These are phyloP conservation scores for Solanum boliviense DNA, from an alignment of 257 asterid species.

Conservation along the genomic window DNA sequence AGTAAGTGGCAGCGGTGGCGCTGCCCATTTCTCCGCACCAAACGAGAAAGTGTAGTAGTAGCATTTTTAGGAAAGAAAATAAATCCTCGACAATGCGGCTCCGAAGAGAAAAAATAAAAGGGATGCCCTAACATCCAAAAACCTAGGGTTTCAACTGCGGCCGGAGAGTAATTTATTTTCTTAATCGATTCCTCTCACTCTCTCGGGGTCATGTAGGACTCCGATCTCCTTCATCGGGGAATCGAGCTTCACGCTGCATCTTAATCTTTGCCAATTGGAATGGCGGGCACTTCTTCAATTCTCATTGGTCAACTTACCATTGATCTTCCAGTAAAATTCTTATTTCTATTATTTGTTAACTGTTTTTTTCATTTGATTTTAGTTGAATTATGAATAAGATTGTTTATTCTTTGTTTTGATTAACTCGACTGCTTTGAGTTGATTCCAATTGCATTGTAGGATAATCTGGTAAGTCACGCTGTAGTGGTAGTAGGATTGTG, in stretches of 20 bases:
- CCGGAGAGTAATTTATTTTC: constrained; percentile 30
- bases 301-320: constrained; percentile 30
- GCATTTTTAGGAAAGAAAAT: not conserved
- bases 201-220: constrained; percentile 31
- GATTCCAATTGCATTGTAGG: not conserved
- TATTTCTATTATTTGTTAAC: not conserved
- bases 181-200: not conserved
- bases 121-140: not conserved
- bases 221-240: constrained; percentile 59
- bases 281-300: constrained; percentile 45
- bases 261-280: constrained; percentile 43
- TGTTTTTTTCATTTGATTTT: not conserved
- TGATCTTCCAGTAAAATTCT: constrained; percentile 26
- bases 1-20: not conserved
- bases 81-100: not conserved
- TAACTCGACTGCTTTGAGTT: not conserved
- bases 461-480: not conserved
- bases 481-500: not conserved
- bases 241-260: constrained; percentile 32
- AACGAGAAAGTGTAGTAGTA: not conserved
- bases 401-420: not conserved
- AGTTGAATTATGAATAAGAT: not conserved
- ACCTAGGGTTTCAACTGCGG: constrained; percentile 36
- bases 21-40: not conserved
- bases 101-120: not conserved